Evolutionary conservation across 2,329 filamentous ascomycete species (phyloP), one percentile per base, ranked within the genome.

Genomic region (Xylariales sp.): DNA sequence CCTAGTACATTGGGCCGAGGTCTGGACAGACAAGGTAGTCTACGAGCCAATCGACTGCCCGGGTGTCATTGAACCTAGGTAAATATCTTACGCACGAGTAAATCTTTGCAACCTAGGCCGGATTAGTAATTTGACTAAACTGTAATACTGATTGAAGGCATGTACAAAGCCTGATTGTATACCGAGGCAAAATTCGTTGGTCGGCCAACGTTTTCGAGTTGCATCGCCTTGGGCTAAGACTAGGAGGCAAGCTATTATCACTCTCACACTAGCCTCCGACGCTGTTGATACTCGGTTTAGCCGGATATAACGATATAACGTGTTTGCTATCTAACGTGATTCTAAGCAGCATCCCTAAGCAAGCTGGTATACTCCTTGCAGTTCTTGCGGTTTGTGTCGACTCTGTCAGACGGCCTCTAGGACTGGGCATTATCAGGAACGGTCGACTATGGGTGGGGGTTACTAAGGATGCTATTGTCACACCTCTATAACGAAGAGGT

Each of bases 321-420:
- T 30, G 43, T 43, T 55, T 55, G 34, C 10, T 12, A 1, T 43
- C n/a, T 41, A 41, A 12, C 14, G 18, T 18, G 9, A 9, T 41
- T 39, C 9, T 28, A 16, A 41, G 10, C 34, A 41, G 28, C n/a
- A 28, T 30, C 28, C 12, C n/a, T 28, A 5, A 55, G 18, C 36
- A 7, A 43, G 23, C 43, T 43, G n/a, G 16, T 28, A 5, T 43
- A 55, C 30, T 14, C 23, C 39, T 45, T 56, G 54, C 54, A 12
- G 18, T 56, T 30, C 53, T 45, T 45, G 36, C 39, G 53, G 9
- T 56, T 30, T n/a, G 14, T 45, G 14, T 41, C 28, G 18, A 23
- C n/a, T 54, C 16, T 41, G 30, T 56, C 14, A 30, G 30, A 56
- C 39, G 54, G 39, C 9, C 39, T 41, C 39, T 56, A 45, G 45